Evolutionary conservation across 352 stramenopile species (phyloP), one percentile per base, ranked within the genome.

Genomic region (Phytophthora agathidicida): DNA sequence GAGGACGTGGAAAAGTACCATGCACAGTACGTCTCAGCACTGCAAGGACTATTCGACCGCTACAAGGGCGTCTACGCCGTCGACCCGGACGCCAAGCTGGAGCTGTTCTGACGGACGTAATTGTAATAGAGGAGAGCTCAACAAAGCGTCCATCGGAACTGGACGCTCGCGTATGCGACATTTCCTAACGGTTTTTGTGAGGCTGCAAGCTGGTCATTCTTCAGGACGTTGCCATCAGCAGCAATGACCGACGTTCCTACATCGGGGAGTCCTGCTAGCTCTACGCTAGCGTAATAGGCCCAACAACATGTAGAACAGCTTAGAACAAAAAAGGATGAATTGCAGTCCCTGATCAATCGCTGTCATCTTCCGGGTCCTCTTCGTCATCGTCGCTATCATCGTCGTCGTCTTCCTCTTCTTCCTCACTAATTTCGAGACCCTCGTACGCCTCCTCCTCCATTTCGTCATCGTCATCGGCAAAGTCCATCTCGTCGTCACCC

Each of bases 1-100:
- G 88, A 97, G 31, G 81, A 98, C 24, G 80, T 98, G 1, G 57
- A 72, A 32, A 80, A 89, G 60, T 97, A 93, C 75, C 94, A 98
- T 65, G 64, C 73, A 20, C 65, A 89, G 38, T 98, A 98, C 65
- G 71, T 98, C 3, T 45, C 67, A 16, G 68, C 82, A 3, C 73
- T 98, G 30, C 79, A 81, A 54, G 61, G 53, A n/a, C 71, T 98
- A 6, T 98, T 97, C 55, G 84, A 97, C 41, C 73, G 76, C 30
- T 77, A 98, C 80, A 96, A 96, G 31, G 61, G 59, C 26, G 68
- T 84, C 24, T 97, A 94, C 61, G 91, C 86, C 7, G 45, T 65
- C 8, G 73, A 97, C 41, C 79, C 83, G 5, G 57, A 79, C 7
- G 79, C 72, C 2, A 60, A 47, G 9, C 64, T 94, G 14, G 81